Percentiles rank a stretch among this genome's conserved stretches.
Conservation (phyloP, 768 basidiomycete species). For the Boletus huronensis region DNA sequence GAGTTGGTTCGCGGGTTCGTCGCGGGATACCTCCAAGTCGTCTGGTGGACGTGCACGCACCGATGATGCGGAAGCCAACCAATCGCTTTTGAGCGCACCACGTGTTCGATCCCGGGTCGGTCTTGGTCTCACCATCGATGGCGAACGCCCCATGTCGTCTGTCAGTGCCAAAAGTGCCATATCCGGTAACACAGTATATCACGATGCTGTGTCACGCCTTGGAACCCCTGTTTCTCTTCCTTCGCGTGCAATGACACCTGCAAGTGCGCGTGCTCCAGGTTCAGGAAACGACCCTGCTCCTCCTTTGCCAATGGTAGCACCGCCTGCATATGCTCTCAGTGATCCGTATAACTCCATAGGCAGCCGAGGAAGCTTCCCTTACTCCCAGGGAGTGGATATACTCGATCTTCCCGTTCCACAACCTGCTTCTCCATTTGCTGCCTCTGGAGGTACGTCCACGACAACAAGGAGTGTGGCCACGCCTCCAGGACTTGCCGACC, state of each 20-base stretch:
- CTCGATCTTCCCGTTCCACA: constrained; percentile 58
- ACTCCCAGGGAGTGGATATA: constrained; percentile 39
- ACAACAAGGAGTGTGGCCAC: constrained; percentile 10
- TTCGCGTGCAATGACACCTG: constrained; percentile 47
- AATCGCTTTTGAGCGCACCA: constrained; percentile 32
- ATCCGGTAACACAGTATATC: constrained; percentile 57
- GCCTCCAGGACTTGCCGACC: constrained; percentile 39
- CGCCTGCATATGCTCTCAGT: constrained; percentile 30
- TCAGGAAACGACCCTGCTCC: constrained; percentile 6
- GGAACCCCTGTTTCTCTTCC: constrained; percentile 41
- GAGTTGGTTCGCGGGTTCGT: constrained; percentile 54
- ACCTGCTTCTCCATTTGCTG: constrained; percentile 50
- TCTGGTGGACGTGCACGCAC: constrained; percentile 21
- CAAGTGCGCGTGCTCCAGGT: constrained; percentile 24
- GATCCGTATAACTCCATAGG: constrained; percentile 31
- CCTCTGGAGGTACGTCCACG: constrained; percentile 34
- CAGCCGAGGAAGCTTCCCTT: constrained; percentile 24
- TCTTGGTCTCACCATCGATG: constrained; percentile 38
- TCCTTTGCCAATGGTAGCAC: constrained; percentile 24
- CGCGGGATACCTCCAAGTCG: constrained; percentile 30
- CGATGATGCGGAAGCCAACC: constrained; percentile 49
- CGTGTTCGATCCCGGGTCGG: constrained; percentile 28
- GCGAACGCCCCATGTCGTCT: constrained; percentile 53
- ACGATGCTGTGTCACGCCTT: constrained; percentile 53
- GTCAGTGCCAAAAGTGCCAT: constrained; percentile 51